phyloP scores from a whole-genome alignment of 225 moss, liverwort and hornwort genomes.

The Takakia lepidozioides region DNA sequence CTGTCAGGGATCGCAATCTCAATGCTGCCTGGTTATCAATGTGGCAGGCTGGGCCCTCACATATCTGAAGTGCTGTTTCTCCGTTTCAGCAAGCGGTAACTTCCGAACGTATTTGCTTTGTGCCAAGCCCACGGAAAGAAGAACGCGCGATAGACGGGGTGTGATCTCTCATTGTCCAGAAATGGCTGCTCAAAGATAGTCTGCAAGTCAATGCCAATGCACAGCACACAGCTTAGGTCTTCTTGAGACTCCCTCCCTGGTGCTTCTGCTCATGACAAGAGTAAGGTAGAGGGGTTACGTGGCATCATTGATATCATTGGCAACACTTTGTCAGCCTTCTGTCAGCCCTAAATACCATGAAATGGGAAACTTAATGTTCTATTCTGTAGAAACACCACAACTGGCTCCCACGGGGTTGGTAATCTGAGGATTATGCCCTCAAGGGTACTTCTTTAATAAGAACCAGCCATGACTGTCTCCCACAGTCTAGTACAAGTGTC shows the following conservation, averaged over 20 bases:
- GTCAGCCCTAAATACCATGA: neutral
- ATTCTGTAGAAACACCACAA: too few species aligned
- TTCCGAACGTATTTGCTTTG: conserved; percentile 30
- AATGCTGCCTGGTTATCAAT: too few species aligned
- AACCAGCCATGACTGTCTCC: too few species aligned
- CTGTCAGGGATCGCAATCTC: too few species aligned
- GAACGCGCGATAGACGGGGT: conserved; percentile 46
- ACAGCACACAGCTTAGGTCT: conserved; percentile 11
- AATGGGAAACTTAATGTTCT: neutral
- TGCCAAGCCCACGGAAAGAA: conserved; percentile 58
- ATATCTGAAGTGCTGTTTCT: too few species aligned
- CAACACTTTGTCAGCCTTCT: neutral
- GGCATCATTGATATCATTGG: too few species aligned
- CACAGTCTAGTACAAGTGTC: too few species aligned
- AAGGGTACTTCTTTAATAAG: too few species aligned
- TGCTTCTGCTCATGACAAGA: neutral
- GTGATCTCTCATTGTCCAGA: conserved; percentile 42
- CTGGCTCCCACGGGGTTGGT: too few species aligned
- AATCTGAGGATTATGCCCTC: too few species aligned
- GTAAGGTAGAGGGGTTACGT: neutral
- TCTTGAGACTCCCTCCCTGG: neutral
- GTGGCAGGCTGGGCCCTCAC: too few species aligned
- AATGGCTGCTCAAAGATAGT: conserved; percentile 26
- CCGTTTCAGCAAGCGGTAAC: conserved; percentile 25
- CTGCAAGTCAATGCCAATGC: conserved; percentile 19